Evolutionary conservation across 805 yeast genomes (phyloP).

Genomic region (Starmerella scarabaei): DNA sequence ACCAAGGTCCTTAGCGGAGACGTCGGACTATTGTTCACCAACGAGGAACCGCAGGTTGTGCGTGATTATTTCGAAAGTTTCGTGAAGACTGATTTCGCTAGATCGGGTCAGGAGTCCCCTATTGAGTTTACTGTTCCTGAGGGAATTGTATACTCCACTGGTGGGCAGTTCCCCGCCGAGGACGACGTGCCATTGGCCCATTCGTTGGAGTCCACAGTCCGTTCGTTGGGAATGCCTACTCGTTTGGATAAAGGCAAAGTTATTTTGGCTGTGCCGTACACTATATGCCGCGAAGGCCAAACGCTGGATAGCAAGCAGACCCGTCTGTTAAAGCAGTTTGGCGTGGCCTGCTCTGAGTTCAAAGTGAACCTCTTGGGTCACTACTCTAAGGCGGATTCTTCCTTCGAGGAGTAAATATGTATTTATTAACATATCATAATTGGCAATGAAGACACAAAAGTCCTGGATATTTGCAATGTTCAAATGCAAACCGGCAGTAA

Average conservation of each 20-base stretch:
- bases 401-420: constrained; percentile 1
- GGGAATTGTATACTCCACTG: constrained; percentile 88
- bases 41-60: constrained; percentile 84
- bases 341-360: constrained; percentile 86
- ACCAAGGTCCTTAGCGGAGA: constrained; percentile 57
- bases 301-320: constrained; percentile 82
- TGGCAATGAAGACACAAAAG: background rate
- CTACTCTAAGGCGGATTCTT: constrained; percentile 40
- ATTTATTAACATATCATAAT: background rate
- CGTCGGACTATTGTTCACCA: constrained; percentile 77
- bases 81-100: constrained; percentile 66
- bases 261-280: constrained; percentile 56
- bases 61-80: constrained; percentile 71
- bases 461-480: no score
- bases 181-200: constrained; percentile 97
- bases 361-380: constrained; percentile 68
- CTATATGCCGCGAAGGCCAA: constrained; percentile 71
- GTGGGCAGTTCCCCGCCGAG: constrained; percentile 78
- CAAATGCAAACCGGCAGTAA: no score
- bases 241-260: constrained; percentile 82
- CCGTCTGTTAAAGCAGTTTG: constrained; percentile 82
- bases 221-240: constrained; percentile 86
- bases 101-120: constrained; percentile 80
- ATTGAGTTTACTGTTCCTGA: constrained; percentile 73
- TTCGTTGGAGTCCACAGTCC: constrained; percentile 82